Conservation (phyloP, 805 yeast genomes). For the Starmera quercuum region DNA sequence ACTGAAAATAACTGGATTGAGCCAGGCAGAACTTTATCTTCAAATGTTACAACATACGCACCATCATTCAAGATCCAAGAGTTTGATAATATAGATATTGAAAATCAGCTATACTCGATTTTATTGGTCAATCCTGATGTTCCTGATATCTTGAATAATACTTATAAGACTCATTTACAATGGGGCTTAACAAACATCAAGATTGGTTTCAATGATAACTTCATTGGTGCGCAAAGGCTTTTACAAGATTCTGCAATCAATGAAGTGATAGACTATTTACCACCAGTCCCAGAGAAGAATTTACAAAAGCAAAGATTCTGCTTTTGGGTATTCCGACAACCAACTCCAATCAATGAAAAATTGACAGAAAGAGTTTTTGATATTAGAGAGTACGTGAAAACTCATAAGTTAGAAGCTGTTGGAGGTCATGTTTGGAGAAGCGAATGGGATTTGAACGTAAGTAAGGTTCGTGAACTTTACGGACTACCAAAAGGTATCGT, state of each 20-base stretch:
- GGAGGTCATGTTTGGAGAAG: constrained; percentile 94
- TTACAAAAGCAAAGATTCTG: constrained; percentile 75
- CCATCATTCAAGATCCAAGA: constrained; percentile 78
- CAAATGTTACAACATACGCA: constrained; percentile 63
- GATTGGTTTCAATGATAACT: constrained; percentile 48
- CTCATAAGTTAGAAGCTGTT: constrained; percentile 56
- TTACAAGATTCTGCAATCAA: constrained; percentile 27
- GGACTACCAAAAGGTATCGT: constrained; percentile 73
- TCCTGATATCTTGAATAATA: constrained; percentile 66
- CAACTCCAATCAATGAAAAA: constrained; percentile 13
- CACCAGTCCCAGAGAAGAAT: constrained; percentile 89
- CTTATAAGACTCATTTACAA: constrained; percentile 63
- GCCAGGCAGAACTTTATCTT: constrained; percentile 72
- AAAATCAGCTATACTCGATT: constrained; percentile 60
- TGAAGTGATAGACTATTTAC: constrained; percentile 54
- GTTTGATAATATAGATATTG: constrained; percentile 38
- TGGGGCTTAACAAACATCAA: constrained; percentile 72
- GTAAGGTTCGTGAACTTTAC: constrained; percentile 57
- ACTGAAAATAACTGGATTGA: constrained; percentile 60
- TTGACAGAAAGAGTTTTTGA: constrained; percentile 44
- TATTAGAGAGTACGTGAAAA: constrained; percentile 58
- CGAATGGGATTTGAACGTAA: constrained; percentile 69
- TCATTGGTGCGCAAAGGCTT: constrained; percentile 32
- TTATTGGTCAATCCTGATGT: constrained; percentile 86
- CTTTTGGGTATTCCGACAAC: constrained; percentile 87